Conservation (phyloP, 2,329 filamentous ascomycete genomes). For the Chaetomiaceae sp. region DNA sequence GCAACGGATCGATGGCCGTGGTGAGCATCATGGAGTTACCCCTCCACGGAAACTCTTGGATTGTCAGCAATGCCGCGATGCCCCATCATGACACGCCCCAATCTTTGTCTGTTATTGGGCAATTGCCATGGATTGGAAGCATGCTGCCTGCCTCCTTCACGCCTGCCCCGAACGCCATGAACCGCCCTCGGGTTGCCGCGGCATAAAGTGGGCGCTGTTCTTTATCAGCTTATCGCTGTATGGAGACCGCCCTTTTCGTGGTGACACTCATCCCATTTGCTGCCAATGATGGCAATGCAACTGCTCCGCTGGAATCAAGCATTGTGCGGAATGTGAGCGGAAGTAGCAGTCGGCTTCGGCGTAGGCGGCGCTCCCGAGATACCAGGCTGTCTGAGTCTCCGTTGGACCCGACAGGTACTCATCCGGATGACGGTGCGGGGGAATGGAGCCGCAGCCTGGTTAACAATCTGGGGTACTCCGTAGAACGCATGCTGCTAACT, state of each 20-base stretch:
- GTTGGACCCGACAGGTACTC: too few species aligned
- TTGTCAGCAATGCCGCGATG: not conserved
- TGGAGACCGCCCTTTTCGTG: too few species aligned
- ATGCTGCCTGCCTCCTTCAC: constrained; percentile 7
- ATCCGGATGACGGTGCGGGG: too few species aligned
- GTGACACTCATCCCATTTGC: too few species aligned
- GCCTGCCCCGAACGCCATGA: not conserved
- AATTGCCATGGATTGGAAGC: constrained; percentile 4
- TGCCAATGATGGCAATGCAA: constrained; percentile 4
- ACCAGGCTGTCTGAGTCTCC: too few species aligned
- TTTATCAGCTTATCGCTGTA: constrained; percentile 20
- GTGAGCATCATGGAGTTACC: too few species aligned
- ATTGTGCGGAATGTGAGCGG: constrained; percentile 13
- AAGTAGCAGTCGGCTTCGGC: constrained; percentile 5
- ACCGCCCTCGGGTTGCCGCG: constrained; percentile 22
- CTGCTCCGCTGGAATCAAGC: not conserved
- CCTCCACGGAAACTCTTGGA: not conserved
- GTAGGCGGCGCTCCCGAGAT: too few species aligned
- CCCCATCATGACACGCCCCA: not conserved
- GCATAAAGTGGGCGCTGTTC: constrained; percentile 11
- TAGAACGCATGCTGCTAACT: not conserved
- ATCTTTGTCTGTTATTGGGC: not conserved
- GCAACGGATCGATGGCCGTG: not conserved
- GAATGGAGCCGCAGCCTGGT: too few species aligned
- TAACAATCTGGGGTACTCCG: too few species aligned